Percentiles rank a stretch among this genome's conserved stretches.
Conservation (phyloP, 208 protist genomes). For the Acanthamoeba culbertsoni region DNA sequence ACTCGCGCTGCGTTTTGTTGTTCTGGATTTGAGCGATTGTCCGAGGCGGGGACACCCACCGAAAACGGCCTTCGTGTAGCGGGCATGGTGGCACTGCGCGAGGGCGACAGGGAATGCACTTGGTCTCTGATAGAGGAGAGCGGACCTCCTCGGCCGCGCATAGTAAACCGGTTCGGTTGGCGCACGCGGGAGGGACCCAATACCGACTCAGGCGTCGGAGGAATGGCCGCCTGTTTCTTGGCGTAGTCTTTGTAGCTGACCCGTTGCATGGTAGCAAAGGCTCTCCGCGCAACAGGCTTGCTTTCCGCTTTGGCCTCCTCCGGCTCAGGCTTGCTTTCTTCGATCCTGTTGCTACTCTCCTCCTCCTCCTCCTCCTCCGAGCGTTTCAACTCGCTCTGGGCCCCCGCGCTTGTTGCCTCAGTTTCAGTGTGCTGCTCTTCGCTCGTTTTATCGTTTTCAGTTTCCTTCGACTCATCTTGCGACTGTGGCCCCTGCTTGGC, state of each 20-base stretch:
- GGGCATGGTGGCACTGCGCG: slow-evolving; percentile 19
- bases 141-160: neutral
- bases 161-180: neutral
- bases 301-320: neutral
- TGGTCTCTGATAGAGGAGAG: neutral
- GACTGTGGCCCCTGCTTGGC: neutral
- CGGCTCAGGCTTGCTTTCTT: too few relatives aligned
- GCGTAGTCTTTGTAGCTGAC: slow-evolving; percentile 47
- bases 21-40: neutral
- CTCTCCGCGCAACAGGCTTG: neutral
- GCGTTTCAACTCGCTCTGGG: neutral
- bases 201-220: neutral
- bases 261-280: slow-evolving; percentile 24
- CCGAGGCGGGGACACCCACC: neutral
- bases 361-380: neutral
- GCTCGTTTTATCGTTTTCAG: neutral
- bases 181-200: slow-evolving; percentile 4
- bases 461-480: neutral
- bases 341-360: too few relatives aligned
- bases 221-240: neutral
- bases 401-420: neutral
- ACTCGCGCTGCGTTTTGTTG: neutral
- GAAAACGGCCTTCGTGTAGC: neutral
- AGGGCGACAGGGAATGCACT: neutral
- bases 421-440: neutral